Conservation (phyloP, 257 asterid genomes). For the Thymus mandschuricus region DNA sequence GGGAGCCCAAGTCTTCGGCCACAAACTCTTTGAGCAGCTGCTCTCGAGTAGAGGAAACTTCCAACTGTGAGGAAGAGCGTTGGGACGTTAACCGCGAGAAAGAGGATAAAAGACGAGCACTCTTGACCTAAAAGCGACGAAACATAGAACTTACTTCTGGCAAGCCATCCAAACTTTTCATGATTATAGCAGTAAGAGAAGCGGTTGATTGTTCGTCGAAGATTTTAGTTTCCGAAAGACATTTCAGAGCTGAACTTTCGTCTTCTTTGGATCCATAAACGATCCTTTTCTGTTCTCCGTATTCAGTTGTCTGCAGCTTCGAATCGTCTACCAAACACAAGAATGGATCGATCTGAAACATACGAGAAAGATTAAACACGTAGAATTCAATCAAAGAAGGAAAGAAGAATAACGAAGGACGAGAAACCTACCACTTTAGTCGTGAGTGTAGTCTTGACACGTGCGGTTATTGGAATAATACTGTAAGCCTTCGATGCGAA, state of each 20-base stretch:
- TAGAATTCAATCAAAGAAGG: background rate
- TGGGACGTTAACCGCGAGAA: background rate
- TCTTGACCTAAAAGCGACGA: background rate
- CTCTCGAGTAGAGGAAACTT: conserved; percentile 49
- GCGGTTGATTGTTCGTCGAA: conserved; percentile 60
- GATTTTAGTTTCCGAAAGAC: conserved; percentile 67
- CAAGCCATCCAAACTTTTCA: conserved; percentile 60
- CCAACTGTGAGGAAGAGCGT: conserved; percentile 52
- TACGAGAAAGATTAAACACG: conserved; percentile 15
- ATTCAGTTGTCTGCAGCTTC: conserved; percentile 67
- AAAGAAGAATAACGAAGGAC: conserved; percentile 15
- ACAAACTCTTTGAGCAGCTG: conserved; percentile 70
- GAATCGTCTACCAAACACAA: conserved; percentile 77
- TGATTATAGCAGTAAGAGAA: conserved; percentile 69
- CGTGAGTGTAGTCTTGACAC: conserved; percentile 54
- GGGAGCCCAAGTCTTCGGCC: conserved; percentile 66
- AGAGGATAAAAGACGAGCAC: background rate
- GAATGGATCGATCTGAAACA: conserved; percentile 88
- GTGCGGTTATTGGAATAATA: conserved; percentile 61
- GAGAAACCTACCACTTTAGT: conserved; percentile 55
- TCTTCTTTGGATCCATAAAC: conserved; percentile 85
- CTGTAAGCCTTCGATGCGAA: conserved; percentile 83
- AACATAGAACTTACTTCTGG: conserved; percentile 48
- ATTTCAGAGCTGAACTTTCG: conserved; percentile 58
- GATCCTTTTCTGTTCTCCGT: conserved; percentile 38